phyloP scores from a whole-genome alignment of 2,329 filamentous ascomycete genomes.

The Calonectria leucothoes region DNA sequence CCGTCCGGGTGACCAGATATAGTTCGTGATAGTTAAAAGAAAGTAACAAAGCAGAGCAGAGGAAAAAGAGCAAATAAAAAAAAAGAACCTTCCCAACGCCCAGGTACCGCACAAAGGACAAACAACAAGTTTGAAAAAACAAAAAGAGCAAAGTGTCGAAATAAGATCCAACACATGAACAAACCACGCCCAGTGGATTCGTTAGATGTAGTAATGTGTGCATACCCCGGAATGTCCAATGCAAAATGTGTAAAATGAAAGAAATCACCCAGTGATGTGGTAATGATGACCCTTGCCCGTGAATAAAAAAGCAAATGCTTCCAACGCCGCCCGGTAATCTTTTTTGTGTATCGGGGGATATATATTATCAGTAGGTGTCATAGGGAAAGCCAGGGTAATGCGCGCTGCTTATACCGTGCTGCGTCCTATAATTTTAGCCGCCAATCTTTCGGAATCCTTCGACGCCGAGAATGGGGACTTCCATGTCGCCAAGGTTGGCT shows the following conservation, averaged over 20 bases:
- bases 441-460: constrained; percentile 55
- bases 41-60: constrained; percentile 17
- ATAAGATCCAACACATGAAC: constrained; percentile 26
- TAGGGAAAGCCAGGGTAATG: neutral
- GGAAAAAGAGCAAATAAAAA: constrained; percentile 11
- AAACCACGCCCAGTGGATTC: constrained; percentile 26
- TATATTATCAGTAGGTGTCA: constrained; percentile 13
- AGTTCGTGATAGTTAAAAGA: constrained; percentile 17
- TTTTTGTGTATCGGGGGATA: constrained; percentile 11
- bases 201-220: constrained; percentile 21
- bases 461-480: constrained; percentile 60
- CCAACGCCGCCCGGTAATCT: constrained; percentile 18
- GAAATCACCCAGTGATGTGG: constrained; percentile 27
- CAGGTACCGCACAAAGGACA: constrained; percentile 23
- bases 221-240: constrained; percentile 22
- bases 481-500: constrained; percentile 72
- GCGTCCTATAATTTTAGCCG: constrained; percentile 36
- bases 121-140: constrained; percentile 17
- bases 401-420: neutral
- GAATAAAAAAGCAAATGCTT: constrained; percentile 30
- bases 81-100: constrained; percentile 35
- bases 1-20: neutral
- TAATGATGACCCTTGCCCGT: constrained; percentile 24
- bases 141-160: constrained; percentile 17
- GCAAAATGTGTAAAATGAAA: constrained; percentile 23